Conservation (phyloP, 179 eudicot genomes). For the Silene noctiflora region DNA sequence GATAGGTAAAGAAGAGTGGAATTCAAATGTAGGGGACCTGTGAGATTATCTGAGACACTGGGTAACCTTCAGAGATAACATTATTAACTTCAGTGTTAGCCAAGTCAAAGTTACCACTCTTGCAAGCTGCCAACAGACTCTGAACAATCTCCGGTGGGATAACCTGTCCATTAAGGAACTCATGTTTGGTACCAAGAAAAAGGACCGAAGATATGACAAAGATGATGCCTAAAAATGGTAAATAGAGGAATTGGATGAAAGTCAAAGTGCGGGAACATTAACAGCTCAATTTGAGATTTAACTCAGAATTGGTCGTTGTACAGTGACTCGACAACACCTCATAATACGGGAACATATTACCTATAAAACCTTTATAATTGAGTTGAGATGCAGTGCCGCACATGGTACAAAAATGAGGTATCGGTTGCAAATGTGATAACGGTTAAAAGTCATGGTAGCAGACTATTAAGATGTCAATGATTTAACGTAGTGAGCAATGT, state of each 20-base stretch:
- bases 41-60: conserved; percentile 82
- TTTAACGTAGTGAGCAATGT: background rate
- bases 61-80: conserved; percentile 84
- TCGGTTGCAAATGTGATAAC: background rate
- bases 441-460: background rate
- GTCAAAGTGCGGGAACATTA: background rate
- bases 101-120: conserved; percentile 72
- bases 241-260: background rate
- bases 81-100: conserved; percentile 80
- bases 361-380: background rate
- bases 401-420: background rate
- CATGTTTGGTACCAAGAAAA: conserved; percentile 3
- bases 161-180: conserved; percentile 47
- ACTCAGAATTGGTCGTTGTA: background rate
- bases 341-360: background rate
- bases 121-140: conserved; percentile 67
- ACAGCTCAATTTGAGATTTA: background rate
- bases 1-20: background rate
- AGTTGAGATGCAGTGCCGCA: background rate
- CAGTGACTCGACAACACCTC: background rate
- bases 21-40: conserved; percentile 45
- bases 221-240: background rate
- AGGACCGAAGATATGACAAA: background rate
- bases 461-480: background rate
- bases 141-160: conserved; percentile 70